A percentile compares a stretch with the other conserved stretches of the same genome.
phyloP scores from a whole-genome alignment of 2,329 filamentous ascomycete genomes.

The Cytospora schulzeri region DNA sequence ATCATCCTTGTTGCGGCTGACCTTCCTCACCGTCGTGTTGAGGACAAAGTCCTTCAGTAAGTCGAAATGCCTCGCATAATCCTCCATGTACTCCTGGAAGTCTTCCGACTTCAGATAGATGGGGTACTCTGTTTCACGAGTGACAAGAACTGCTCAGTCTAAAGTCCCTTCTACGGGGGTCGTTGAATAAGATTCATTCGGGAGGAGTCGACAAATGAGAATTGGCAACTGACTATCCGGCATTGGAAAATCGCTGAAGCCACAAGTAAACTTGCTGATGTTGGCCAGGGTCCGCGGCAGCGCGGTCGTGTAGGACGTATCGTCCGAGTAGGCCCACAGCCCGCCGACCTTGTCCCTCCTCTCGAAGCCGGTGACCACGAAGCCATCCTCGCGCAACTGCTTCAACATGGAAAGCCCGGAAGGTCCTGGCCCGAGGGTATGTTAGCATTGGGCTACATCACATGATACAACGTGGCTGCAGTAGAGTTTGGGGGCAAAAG shows the following conservation, averaged over 20 bases:
- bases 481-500: too few relatives aligned
- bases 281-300: slow-evolving; percentile 34
- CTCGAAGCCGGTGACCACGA: slow-evolving; percentile 47
- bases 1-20: slow-evolving; percentile 30
- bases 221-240: slow-evolving; percentile 32
- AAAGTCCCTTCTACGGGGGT: not conserved
- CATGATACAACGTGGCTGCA: not conserved
- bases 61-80: slow-evolving; percentile 39
- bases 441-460: not conserved
- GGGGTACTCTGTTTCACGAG: slow-evolving; percentile 16
- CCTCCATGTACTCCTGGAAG: slow-evolving; percentile 39
- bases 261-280: slow-evolving; percentile 34
- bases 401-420: slow-evolving; percentile 39
- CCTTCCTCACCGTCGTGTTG: slow-evolving; percentile 29
- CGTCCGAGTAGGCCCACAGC: slow-evolving; percentile 45
- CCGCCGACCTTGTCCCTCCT: slow-evolving; percentile 44
- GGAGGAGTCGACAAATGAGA: slow-evolving; percentile 9
- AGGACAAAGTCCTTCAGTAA: slow-evolving; percentile 34
- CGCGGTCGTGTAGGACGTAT: slow-evolving; percentile 39
- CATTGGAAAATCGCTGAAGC: slow-evolving; percentile 42
- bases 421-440: not conserved
- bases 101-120: slow-evolving; percentile 27
- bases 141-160: not conserved
- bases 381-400: slow-evolving; percentile 47
- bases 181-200: not conserved